Base-by-base conservation (phyloP, 176 grass and related monocot species). In the Puccinellia tenuiflora region DNA sequence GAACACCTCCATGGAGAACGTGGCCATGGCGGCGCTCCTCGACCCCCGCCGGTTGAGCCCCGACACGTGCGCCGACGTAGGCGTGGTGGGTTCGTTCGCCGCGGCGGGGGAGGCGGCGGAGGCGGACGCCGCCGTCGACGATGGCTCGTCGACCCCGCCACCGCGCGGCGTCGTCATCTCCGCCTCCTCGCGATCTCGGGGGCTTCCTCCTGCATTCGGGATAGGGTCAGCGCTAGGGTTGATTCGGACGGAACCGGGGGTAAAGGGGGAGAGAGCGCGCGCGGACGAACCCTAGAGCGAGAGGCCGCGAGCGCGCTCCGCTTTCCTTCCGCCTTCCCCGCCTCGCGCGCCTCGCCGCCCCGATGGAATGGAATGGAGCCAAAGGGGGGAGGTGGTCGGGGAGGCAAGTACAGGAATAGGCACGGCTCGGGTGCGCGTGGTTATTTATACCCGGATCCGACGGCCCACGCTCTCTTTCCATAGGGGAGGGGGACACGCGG, bases 1-100 rank as follows among this genome's bases (percentile, higher is more conserved):
- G 75, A 98, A 98, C 21, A 98, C 96, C 91, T 98, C 92, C 92
- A 93, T 93, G 39, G 96, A 95, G 90, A 98, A 98, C 37, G 83
- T 90, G 26, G 85, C 82, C 96, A 85, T 93, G 21, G 87, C 87
- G 9, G 92, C 88, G 68, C 87, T 39, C 89, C 96, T 88, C 13
- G 92, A 98, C 65, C 88, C 81, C 42, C 88, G 82, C 77, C 96
- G 83, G 76, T 90, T 90, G 13, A 98, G 80, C 34, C 80, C 68
- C 59, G 84, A 85, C 61, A 68, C 77, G 47, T 54, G 75, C 43
- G 56, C 34, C 6, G 75, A 85, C 57, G 83, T 35, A 3, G 80
- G 78, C 6, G 74, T 79, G 25, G 84, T 1, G 40, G 87, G 78
- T 0, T 82, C 83, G 64, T 38, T 64, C 43, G 8, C 43, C 42